Evolutionary conservation across 1,139 yeast genomes (phyloP).

Genomic region (Diutina scorzettiae): DNA sequence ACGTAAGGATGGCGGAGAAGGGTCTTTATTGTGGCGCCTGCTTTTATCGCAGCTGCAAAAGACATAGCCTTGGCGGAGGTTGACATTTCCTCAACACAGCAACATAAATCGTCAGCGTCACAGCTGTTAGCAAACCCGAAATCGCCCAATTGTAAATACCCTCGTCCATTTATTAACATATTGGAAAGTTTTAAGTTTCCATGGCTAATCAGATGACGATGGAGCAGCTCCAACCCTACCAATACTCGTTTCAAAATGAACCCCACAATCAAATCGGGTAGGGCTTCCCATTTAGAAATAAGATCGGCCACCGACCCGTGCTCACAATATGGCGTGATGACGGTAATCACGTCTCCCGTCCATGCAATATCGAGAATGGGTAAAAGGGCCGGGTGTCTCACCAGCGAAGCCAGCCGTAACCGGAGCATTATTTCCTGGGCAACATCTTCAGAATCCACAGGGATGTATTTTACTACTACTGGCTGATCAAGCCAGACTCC

Average conservation of each 20-base stretch:
- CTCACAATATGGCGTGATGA: background rate
- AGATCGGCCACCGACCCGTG: background rate
- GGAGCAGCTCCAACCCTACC: background rate
- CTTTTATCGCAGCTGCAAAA: no score
- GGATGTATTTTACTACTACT: no score
- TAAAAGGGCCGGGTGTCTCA: background rate
- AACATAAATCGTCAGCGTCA: background rate
- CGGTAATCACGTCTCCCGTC: background rate
- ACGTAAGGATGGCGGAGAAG: no score
- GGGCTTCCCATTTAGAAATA: background rate
- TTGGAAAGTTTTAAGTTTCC: background rate
- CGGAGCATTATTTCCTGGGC: no score
- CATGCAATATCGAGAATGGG: background rate
- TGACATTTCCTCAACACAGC: no score
- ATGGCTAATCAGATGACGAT: background rate
- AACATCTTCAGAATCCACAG: no score
- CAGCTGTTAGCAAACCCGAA: background rate
- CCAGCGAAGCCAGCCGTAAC: background rate
- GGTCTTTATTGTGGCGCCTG: no score
- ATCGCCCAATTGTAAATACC: background rate
- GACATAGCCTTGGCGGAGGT: no score
- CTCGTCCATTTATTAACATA: background rate
- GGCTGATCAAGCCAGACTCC: no score
- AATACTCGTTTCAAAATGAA: background rate
- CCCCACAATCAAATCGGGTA: background rate